Evolutionary conservation across 768 basidiomycete species (phyloP).

Genomic region (Exsudoporus frostii): DNA sequence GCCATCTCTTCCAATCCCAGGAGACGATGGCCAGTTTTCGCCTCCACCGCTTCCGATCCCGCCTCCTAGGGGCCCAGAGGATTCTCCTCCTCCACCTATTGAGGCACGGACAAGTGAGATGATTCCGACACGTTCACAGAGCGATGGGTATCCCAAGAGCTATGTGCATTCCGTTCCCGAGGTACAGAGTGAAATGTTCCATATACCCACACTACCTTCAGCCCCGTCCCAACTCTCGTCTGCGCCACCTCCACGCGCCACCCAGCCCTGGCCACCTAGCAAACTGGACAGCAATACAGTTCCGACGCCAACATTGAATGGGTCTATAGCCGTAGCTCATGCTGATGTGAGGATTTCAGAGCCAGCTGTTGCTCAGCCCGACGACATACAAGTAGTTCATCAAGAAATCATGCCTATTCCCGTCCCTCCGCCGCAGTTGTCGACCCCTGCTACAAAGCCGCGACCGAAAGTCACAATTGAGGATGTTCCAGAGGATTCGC

Average conservation of each 20-base stretch:
- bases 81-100: constrained; percentile 19
- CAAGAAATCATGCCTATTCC: constrained; percentile 12
- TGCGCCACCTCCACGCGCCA: background rate
- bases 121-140: constrained; percentile 19
- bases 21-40: constrained; percentile 21
- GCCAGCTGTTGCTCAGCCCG: background rate
- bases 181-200: constrained; percentile 26
- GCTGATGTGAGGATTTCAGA: constrained; percentile 8
- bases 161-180: constrained; percentile 8
- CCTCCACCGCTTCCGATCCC: constrained; percentile 31
- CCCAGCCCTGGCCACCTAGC: constrained; percentile 7
- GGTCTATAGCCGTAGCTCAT: background rate
- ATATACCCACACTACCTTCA: constrained; percentile 10
- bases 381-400: constrained; percentile 6
- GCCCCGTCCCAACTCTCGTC: background rate
- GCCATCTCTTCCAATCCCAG: constrained; percentile 16
- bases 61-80: constrained; percentile 24
- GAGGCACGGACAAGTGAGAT: constrained; percentile 28
- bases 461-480: constrained; percentile 31
- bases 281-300: constrained; percentile 1
- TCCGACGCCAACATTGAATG: background rate
- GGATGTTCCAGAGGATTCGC: constrained; percentile 26
- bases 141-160: background rate
- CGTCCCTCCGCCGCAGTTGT: constrained; percentile 9
- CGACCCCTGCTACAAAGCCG: constrained; percentile 1